Conservation (phyloP, 2,329 filamentous ascomycete genomes). For the Corniculantispora saksenae region DNA sequence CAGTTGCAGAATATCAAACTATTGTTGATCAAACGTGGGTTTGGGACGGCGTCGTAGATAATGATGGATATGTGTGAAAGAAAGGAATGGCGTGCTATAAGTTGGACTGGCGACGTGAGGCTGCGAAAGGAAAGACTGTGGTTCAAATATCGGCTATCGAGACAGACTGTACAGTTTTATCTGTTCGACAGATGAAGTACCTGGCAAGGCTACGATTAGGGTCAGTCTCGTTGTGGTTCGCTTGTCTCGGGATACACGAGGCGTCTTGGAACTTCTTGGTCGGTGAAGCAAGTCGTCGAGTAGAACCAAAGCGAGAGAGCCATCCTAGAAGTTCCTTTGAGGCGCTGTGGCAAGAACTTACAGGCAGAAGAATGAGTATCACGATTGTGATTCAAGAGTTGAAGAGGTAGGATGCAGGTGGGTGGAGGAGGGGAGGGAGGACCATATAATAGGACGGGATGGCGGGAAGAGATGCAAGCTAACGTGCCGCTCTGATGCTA, state of each 20-base stretch:
- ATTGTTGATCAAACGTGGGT: neutral
- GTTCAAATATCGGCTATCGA: neutral
- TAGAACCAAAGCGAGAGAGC: neutral
- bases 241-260: neutral
- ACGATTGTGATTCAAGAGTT: neutral
- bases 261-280: neutral
- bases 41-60: neutral
- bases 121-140: neutral
- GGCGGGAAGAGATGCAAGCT: conserved; percentile 8
- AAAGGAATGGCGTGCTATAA: neutral
- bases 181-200: neutral
- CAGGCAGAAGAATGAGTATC: neutral
- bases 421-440: conserved; percentile 7
- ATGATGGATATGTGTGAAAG: neutral
- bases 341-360: neutral
- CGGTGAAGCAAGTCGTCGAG: neutral
- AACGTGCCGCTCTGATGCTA: conserved; percentile 2
- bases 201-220: neutral
- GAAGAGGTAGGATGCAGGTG: neutral
- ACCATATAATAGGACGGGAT: conserved; percentile 9
- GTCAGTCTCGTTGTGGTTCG: neutral
- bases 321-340: neutral
- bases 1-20: neutral
- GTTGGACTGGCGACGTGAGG: neutral
- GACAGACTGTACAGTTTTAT: neutral